Conservation (phyloP, 2,329 filamentous ascomycete species). For the Akanthomyces uredinophilus region DNA sequence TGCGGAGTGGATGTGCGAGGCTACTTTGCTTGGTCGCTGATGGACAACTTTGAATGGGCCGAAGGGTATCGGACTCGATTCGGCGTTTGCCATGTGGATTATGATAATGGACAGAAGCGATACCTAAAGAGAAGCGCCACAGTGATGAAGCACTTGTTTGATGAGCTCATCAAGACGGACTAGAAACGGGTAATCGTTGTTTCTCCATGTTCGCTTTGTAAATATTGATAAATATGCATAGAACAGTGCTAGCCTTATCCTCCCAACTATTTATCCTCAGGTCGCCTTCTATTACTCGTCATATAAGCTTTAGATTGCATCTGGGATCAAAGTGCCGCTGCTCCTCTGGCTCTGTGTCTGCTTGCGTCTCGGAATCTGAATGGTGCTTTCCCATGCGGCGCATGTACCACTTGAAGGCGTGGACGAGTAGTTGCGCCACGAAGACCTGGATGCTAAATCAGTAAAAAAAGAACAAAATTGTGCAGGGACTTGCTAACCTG, state of each 20-base stretch:
- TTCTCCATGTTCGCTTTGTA: no score
- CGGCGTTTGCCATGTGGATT: constrained; percentile 79
- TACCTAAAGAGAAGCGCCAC: no score
- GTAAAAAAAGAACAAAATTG: no score
- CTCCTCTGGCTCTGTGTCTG: neutral
- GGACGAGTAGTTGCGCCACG: neutral
- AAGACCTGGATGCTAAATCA: neutral
- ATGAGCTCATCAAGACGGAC: no score
- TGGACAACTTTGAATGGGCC: constrained; percentile 93
- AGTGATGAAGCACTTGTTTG: no score
- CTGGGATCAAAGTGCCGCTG: neutral
- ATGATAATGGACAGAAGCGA: constrained; percentile 28
- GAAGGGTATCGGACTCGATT: constrained; percentile 85
- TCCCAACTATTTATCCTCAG: no score
- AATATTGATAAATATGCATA: no score
- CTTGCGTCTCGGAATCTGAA: neutral
- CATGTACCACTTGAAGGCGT: neutral
- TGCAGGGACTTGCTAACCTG: constrained; percentile 31
- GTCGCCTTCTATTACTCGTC: no score
- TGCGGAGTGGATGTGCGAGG: constrained; percentile 75
- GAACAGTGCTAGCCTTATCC: no score
- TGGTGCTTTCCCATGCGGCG: neutral
- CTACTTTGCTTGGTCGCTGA: constrained; percentile 82
- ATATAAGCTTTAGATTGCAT: neutral
- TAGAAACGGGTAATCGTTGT: no score